Evolutionary conservation across 805 yeast genomes (phyloP).

Genomic region (Saturnispora saitoi): DNA sequence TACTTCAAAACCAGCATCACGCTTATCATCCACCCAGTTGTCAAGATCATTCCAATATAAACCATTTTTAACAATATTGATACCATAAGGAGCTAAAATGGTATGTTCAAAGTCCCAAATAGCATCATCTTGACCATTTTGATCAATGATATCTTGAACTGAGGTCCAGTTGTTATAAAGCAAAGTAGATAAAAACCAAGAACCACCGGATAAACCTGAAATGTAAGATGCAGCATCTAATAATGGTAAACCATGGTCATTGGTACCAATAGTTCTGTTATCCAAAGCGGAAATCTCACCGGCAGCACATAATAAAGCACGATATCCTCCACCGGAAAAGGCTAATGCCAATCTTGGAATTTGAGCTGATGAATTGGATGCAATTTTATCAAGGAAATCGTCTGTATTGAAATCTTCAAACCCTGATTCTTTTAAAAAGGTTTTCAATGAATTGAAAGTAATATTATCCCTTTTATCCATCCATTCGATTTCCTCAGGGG

Average conservation of each 20-base stretch:
- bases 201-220: slow-evolving; percentile 77
- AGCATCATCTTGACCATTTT: slow-evolving; percentile 30
- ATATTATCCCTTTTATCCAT: slow-evolving; percentile 37
- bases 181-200: slow-evolving; percentile 69
- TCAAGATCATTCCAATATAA: slow-evolving; percentile 46
- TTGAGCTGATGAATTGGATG: slow-evolving; percentile 29
- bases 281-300: slow-evolving; percentile 78
- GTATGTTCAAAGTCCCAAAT: slow-evolving; percentile 66
- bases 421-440: slow-evolving; percentile 38
- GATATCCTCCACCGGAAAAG: slow-evolving; percentile 81
- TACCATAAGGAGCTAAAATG: slow-evolving; percentile 56
- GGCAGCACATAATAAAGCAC: slow-evolving; percentile 83
- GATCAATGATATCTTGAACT: slow-evolving; percentile 47
- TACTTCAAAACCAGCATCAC: slow-evolving; percentile 58
- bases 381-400: slow-evolving; percentile 30
- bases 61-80: slow-evolving; percentile 43
- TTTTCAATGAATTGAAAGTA: slow-evolving; percentile 37
- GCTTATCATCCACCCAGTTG: slow-evolving; percentile 44
- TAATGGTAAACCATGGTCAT: slow-evolving; percentile 58
- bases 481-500: slow-evolving; percentile 46
- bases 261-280: slow-evolving; percentile 51
- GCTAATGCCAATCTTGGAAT: slow-evolving; percentile 46
- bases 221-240: slow-evolving; percentile 63
- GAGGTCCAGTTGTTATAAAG: slow-evolving; percentile 66
- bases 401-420: slow-evolving; percentile 41